phyloP scores from a whole-genome alignment of 2,329 filamentous ascomycete species.

The Pseudogymnoascus sp. region DNA sequence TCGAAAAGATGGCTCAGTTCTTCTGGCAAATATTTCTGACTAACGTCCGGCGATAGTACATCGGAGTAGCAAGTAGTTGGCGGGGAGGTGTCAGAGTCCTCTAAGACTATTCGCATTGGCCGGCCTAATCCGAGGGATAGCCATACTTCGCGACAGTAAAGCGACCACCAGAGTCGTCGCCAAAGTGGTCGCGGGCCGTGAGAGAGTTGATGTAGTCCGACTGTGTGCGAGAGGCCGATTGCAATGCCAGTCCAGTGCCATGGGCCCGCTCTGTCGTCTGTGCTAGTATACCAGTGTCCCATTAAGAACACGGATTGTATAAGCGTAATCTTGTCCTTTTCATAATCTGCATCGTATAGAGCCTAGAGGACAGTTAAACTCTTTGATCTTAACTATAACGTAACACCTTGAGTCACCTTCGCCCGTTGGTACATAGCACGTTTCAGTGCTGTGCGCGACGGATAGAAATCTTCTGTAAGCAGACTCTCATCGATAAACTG shows the following conservation, averaged over 20 bases:
- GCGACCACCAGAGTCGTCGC: slow-evolving; percentile 35
- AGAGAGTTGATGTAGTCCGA: slow-evolving; percentile 31
- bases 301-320: slow-evolving; percentile 36
- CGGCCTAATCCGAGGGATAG: slow-evolving; percentile 32
- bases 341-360: slow-evolving; percentile 28
- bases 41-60: neutral
- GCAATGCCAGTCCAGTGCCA: slow-evolving; percentile 40
- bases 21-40: neutral
- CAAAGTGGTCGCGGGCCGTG: slow-evolving; percentile 23
- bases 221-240: slow-evolving; percentile 34
- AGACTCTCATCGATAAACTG: slow-evolving; percentile 14
- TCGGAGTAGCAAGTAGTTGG: slow-evolving; percentile 16
- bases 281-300: slow-evolving; percentile 34
- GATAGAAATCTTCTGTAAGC: slow-evolving; percentile 16
- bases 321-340: slow-evolving; percentile 32
- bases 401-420: slow-evolving; percentile 21
- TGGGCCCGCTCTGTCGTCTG: slow-evolving; percentile 33
- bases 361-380: slow-evolving; percentile 11
- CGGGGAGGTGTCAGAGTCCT: slow-evolving; percentile 30
- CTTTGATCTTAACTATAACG: neutral
- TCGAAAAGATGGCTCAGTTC: neutral
- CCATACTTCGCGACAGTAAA: slow-evolving; percentile 34
- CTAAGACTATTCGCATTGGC: slow-evolving; percentile 31
- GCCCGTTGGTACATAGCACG: slow-evolving; percentile 30
- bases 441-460: slow-evolving; percentile 30